Evolutionary conservation across 306 rosid genomes (phyloP).

Genomic region (Elaeagnus macrophylla): DNA sequence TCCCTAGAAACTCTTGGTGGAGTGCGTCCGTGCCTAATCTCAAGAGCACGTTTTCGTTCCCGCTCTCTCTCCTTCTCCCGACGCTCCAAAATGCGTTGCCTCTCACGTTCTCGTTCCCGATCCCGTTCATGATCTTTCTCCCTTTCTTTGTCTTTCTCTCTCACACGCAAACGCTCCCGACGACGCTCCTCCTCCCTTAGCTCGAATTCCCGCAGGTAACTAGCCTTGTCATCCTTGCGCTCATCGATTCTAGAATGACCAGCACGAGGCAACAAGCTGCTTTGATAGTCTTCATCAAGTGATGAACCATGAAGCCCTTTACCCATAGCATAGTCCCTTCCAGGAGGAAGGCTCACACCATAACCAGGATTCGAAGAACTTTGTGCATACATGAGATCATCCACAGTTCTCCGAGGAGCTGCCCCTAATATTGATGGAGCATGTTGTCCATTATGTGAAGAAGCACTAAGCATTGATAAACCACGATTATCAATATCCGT

Average conservation of each 20-base stretch:
- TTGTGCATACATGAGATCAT: slow-evolving; percentile 73
- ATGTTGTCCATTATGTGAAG: slow-evolving; percentile 77
- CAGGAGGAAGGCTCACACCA: slow-evolving; percentile 98
- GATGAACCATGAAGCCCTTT: slow-evolving; percentile 75
- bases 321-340: slow-evolving; percentile 90
- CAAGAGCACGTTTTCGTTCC: slow-evolving; percentile 71
- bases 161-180: slow-evolving; percentile 75
- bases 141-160: slow-evolving; percentile 85
- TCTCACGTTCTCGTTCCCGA: slow-evolving; percentile 46
- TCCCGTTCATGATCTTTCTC: slow-evolving; percentile 49
- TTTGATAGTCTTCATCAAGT: slow-evolving; percentile 62
- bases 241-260: slow-evolving; percentile 53
- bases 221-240: slow-evolving; percentile 82
- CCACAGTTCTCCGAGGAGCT: slow-evolving; percentile 81
- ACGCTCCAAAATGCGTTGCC: slow-evolving; percentile 67
- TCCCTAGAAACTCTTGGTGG: slow-evolving; percentile 64
- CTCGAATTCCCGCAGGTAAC: slow-evolving; percentile 86
- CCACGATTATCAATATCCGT: slow-evolving; percentile 79
- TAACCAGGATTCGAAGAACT: slow-evolving; percentile 89
- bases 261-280: slow-evolving; percentile 41
- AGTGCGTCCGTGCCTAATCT: slow-evolving; percentile 40
- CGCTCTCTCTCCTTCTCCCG: slow-evolving; percentile 86
- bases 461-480: slow-evolving; percentile 61
- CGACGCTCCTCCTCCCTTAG: slow-evolving; percentile 93
- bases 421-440: slow-evolving; percentile 90